phyloP scores from a whole-genome alignment of 495 filamentous ascomycete genomes.

The Aspergillus ellipticus region DNA sequence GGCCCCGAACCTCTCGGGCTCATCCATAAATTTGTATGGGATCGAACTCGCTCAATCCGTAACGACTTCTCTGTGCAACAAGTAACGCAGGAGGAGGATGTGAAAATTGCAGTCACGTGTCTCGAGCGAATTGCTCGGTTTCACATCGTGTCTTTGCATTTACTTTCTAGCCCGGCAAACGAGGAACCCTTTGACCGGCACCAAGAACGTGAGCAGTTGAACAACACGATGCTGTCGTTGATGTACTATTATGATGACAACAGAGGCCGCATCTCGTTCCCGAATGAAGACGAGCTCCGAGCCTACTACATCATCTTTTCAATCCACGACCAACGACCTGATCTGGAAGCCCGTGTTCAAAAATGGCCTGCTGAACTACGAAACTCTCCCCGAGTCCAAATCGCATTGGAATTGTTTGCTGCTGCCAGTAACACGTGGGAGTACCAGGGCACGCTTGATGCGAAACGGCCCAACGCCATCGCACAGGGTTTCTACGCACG shows the following conservation, averaged over 20 bases:
- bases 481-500: slow-evolving; percentile 62
- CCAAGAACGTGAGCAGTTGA: slow-evolving; percentile 90
- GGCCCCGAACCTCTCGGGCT: slow-evolving; percentile 58
- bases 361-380: slow-evolving; percentile 61
- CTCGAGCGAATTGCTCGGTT: slow-evolving; percentile 89
- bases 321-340: slow-evolving; percentile 63
- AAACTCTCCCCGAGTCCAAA: slow-evolving; percentile 54
- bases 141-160: slow-evolving; percentile 83
- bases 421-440: slow-evolving; percentile 63
- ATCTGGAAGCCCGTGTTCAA: slow-evolving; percentile 70
- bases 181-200: slow-evolving; percentile 76
- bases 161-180: slow-evolving; percentile 63
- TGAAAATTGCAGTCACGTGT: slow-evolving; percentile 69
- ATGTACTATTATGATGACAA: slow-evolving; percentile 86
- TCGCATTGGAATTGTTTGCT: slow-evolving; percentile 66
- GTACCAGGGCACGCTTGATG: slow-evolving; percentile 59
- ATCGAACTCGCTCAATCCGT: slow-evolving; percentile 84
- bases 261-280: slow-evolving; percentile 45
- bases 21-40: slow-evolving; percentile 89
- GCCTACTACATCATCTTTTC: slow-evolving; percentile 87
- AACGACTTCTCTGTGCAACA: slow-evolving; percentile 94
- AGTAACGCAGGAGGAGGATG: slow-evolving; percentile 60
- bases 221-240: slow-evolving; percentile 80
- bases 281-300: slow-evolving; percentile 85
- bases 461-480: slow-evolving; percentile 49